These are phyloP conservation scores for Avicennia marina DNA, from an alignment of 257 asterid species.

Conservation along the genomic window DNA sequence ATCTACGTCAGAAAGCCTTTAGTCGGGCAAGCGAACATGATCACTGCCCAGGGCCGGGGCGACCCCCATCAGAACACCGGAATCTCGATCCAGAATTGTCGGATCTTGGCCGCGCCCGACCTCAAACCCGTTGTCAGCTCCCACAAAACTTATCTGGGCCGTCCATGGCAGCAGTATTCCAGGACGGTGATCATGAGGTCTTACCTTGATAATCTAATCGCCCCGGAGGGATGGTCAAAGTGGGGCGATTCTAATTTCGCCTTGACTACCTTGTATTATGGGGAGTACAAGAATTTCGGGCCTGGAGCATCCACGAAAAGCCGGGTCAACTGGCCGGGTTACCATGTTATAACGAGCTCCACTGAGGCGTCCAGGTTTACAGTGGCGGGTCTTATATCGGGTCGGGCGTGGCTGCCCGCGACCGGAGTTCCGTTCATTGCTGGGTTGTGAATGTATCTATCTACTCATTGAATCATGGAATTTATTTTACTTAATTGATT, in stretches of 20 bases:
- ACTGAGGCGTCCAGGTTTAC: too few species aligned
- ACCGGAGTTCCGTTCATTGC: too few species aligned
- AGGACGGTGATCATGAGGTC: slow-evolving; percentile 60
- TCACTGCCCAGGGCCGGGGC: slow-evolving; percentile 88
- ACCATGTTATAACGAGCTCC: slow-evolving; percentile 32
- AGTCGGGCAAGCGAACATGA: slow-evolving; percentile 55
- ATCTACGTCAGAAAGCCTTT: slow-evolving; percentile 70
- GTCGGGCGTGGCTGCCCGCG: too few species aligned
- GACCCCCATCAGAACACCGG: slow-evolving; percentile 94
- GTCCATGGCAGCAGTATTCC: slow-evolving; percentile 80
- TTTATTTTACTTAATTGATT: too few species aligned
- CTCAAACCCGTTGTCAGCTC: slow-evolving; percentile 38
- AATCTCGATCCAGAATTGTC: slow-evolving; percentile 67
- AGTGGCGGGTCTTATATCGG: too few species aligned
- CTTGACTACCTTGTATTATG: slow-evolving; percentile 58
- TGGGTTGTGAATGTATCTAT: too few species aligned
- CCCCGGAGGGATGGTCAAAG: slow-evolving; percentile 66
- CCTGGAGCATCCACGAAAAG: slow-evolving; percentile 37
- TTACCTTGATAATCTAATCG: slow-evolving; percentile 45
- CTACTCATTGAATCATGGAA: too few species aligned
- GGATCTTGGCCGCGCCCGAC: slow-evolving; percentile 59
- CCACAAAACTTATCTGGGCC: slow-evolving; percentile 51
- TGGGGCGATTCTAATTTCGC: slow-evolving; percentile 59
- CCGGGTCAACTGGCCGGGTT: slow-evolving; percentile 78
- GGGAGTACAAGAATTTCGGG: slow-evolving; percentile 69